A percentile compares a stretch with the other conserved stretches of the same genome.
Evolutionary conservation across 768 basidiomycete species (phyloP).

Genomic region (Leccinum rimulosum): DNA sequence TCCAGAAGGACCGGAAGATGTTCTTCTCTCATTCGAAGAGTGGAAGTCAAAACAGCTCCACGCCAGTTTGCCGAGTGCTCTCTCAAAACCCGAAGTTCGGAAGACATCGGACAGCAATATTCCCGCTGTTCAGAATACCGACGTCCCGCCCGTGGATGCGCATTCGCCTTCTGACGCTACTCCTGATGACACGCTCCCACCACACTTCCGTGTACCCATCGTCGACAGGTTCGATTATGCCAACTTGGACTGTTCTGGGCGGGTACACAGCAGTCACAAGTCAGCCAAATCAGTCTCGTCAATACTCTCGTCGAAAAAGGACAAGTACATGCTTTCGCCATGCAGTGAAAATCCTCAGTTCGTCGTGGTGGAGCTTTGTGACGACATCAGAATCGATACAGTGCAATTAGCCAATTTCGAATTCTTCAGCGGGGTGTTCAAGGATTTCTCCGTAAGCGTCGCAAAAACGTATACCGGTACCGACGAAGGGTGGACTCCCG

Average conservation of each 20-base stretch:
- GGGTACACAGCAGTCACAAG: conserved; percentile 81
- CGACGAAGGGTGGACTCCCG: conserved; percentile 62
- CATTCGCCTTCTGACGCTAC: conserved; percentile 15
- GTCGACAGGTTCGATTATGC: conserved; percentile 96
- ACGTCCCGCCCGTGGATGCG: conserved; percentile 5
- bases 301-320: conserved; percentile 86
- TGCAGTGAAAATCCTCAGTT: conserved; percentile 66
- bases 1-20: conserved; percentile 50
- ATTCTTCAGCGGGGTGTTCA: conserved; percentile 96
- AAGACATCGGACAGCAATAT: conserved; percentile 7
- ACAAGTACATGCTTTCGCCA: conserved; percentile 95
- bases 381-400: conserved; percentile 95
- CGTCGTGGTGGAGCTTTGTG: conserved; percentile 94
- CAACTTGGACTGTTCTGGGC: conserved; percentile 87
- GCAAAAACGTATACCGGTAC: conserved; percentile 75
- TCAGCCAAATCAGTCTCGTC: conserved; percentile 79
- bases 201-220: conserved; percentile 70
- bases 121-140: conserved; percentile 1
- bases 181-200: conserved; percentile 37
- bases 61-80: conserved; percentile 31
- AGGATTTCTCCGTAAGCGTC: conserved; percentile 84
- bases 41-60: conserved; percentile 75
- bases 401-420: conserved; percentile 96
- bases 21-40: conserved; percentile 81
- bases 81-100: conserved; percentile 1